Evolutionary conservation across 495 filamentous ascomycete genomes (phyloP), one percentile per base, ranked within the genome.

Genomic region (Neurospora cerealis): DNA sequence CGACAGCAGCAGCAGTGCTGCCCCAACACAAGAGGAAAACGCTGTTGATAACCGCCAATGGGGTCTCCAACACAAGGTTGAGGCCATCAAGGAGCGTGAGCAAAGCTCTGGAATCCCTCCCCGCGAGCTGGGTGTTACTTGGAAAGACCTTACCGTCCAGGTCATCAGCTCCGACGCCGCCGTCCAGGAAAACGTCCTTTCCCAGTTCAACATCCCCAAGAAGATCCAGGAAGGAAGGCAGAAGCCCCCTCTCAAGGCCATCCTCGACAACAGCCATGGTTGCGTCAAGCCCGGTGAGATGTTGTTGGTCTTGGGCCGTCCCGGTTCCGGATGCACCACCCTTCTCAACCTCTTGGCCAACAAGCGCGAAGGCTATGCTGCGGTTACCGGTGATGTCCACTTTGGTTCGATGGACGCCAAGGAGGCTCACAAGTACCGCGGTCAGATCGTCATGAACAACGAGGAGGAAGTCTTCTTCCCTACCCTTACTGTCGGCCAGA

Each of bases 291-390:
- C 87, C 34, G 93, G 93, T 17, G 93, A 96, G 83, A 93, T 93
- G 90, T 83, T 96, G 48, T 85, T 95, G 21, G 93, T 95, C 1
- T 85, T 95, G 28, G 93, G 92, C 21, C 88, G 90, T 32, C 93
- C 93, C 17, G 93, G 91, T 74, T 81, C 81, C 36, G 93, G 93
- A 19, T 96, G 93, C 78, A 93, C 93, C 0, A 92, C 92, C 0
- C 93, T 95, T 71, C 83, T 96, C n/a, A 95, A 93, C 77, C 83
- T 90, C 15, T 88, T 96, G 44, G 86, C 90, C 15, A 94, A 94
- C 75, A 89, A 91, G 77, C 84, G 92, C 6, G 85, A 84, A 73
- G 92, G 92, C 69, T 95, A 91, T 74, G 87, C 89, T 9, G 86
- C 83, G 6, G 83, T 95, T 5, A 85, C 87, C 54, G 93, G 92